These are phyloP conservation scores for Phialophora tarda DNA, from an alignment of 2,329 filamentous ascomycete genomes.

Conservation along the genomic window DNA sequence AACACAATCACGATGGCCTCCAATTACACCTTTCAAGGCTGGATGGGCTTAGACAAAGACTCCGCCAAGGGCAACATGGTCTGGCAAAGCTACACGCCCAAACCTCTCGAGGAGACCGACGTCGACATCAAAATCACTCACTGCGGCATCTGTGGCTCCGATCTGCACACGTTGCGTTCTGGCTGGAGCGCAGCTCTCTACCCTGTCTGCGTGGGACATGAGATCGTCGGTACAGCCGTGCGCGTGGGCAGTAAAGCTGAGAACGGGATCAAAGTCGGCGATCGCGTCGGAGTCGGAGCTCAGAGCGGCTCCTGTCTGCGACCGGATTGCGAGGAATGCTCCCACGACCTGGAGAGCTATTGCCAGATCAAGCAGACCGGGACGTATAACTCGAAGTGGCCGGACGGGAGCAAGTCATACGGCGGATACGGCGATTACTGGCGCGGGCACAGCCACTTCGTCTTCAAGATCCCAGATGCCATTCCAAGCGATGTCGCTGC, in stretches of 20 bases:
- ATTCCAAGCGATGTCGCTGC: constrained; percentile 60
- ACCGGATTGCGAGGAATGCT: constrained; percentile 61
- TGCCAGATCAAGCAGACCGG: constrained; percentile 48
- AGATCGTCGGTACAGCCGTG: constrained; percentile 66
- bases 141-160: constrained; percentile 69
- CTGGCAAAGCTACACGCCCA: constrained; percentile 46
- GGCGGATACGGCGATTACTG: constrained; percentile 68
- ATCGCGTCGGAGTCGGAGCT: constrained; percentile 68
- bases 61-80: constrained; percentile 56
- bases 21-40: constrained; percentile 62
- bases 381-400: constrained; percentile 66
- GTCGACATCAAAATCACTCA: constrained; percentile 70
- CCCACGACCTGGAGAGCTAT: constrained; percentile 50
- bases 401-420: constrained; percentile 67
- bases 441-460: constrained; percentile 55
- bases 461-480: constrained; percentile 56
- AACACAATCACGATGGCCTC: constrained; percentile 35
- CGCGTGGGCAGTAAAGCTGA: constrained; percentile 57
- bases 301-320: constrained; percentile 63
- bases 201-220: constrained; percentile 65
- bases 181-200: constrained; percentile 46
- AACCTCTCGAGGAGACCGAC: constrained; percentile 63
- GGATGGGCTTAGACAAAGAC: constrained; percentile 59
- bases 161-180: constrained; percentile 51
- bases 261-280: constrained; percentile 66